Conservation (phyloP, 1,284 basidiomycete species). For the Athelia psychrophila region DNA sequence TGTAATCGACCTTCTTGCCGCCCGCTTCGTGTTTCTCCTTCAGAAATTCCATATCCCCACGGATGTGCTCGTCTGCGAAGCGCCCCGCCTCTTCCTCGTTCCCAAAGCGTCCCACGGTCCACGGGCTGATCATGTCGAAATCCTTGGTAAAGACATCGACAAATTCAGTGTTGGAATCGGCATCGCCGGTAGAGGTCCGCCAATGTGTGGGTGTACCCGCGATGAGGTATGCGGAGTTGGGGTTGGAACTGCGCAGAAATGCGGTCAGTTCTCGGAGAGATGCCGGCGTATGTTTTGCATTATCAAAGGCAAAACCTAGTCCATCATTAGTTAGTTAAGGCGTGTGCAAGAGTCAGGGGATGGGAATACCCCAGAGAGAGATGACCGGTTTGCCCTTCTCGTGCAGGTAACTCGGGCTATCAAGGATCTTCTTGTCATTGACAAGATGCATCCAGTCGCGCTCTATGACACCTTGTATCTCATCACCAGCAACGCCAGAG, state of each 20-base stretch:
- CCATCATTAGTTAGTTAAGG: not conserved
- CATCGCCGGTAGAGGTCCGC: slow-evolving; percentile 65
- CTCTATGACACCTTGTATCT: slow-evolving; percentile 54
- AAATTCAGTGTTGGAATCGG: slow-evolving; percentile 62
- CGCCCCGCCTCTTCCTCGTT: slow-evolving; percentile 54
- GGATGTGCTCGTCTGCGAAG: slow-evolving; percentile 58
- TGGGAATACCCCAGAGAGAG: slow-evolving; percentile 60
- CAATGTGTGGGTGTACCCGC: slow-evolving; percentile 67
- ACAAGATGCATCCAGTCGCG: slow-evolving; percentile 71
- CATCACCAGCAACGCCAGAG: slow-evolving; percentile 59
- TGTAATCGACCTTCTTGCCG: slow-evolving; percentile 61
- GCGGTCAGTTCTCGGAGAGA: slow-evolving; percentile 50
- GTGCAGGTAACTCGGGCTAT: slow-evolving; percentile 67
- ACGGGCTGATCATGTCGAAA: slow-evolving; percentile 75
- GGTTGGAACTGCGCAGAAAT: slow-evolving; percentile 57
- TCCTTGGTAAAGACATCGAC: slow-evolving; percentile 63
- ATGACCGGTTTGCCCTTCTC: slow-evolving; percentile 68
- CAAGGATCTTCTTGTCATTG: slow-evolving; percentile 53
- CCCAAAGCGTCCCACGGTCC: slow-evolving; percentile 68
- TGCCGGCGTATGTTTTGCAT: slow-evolving; percentile 56
- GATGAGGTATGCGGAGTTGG: slow-evolving; percentile 71
- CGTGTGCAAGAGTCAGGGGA: slow-evolving; percentile 2
- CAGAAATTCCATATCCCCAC: slow-evolving; percentile 58
- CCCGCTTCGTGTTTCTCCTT: slow-evolving; percentile 43
- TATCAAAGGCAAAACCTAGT: slow-evolving; percentile 64